phyloP scores from a whole-genome alignment of 2,329 filamentous ascomycete species.

The Dothideomycetes sp. region DNA sequence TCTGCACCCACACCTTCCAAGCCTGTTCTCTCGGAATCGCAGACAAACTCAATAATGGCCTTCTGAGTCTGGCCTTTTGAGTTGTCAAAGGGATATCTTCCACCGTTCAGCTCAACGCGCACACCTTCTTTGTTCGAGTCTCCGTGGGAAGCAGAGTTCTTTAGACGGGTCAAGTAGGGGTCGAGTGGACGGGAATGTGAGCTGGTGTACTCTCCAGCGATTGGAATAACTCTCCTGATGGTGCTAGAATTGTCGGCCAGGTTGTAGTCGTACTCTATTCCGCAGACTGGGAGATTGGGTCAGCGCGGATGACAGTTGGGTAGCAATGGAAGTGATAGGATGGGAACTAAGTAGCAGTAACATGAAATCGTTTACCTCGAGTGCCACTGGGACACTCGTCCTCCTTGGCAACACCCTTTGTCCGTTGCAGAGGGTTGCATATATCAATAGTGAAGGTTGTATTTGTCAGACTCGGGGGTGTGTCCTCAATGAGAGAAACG shows the following conservation, averaged over 20 bases:
- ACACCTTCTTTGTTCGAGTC: slow-evolving; percentile 63
- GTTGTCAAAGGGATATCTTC: slow-evolving; percentile 37
- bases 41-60: slow-evolving; percentile 77
- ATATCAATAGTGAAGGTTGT: slow-evolving; percentile 75
- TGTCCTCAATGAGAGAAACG: slow-evolving; percentile 44
- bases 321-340: not conserved
- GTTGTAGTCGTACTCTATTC: slow-evolving; percentile 50
- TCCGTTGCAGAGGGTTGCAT: slow-evolving; percentile 55
- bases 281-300: slow-evolving; percentile 51
- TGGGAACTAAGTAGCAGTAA: slow-evolving; percentile 1
- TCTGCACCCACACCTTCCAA: slow-evolving; percentile 57
- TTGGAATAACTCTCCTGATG: slow-evolving; percentile 52
- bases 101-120: slow-evolving; percentile 54
- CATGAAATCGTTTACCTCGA: slow-evolving; percentile 49
- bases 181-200: slow-evolving; percentile 51
- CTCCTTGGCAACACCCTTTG: slow-evolving; percentile 42
- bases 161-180: slow-evolving; percentile 54
- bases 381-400: slow-evolving; percentile 59
- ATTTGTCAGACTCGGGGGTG: slow-evolving; percentile 48
- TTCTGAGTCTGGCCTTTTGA: slow-evolving; percentile 48
- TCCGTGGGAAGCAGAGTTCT: slow-evolving; percentile 49
- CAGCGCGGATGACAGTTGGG: not conserved
- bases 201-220: slow-evolving; percentile 59
- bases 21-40: slow-evolving; percentile 61
- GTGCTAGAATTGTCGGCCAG: slow-evolving; percentile 36